Evolutionary conservation across 345 rosid species (phyloP).

Genomic region (Moricandia moricandioides): DNA sequence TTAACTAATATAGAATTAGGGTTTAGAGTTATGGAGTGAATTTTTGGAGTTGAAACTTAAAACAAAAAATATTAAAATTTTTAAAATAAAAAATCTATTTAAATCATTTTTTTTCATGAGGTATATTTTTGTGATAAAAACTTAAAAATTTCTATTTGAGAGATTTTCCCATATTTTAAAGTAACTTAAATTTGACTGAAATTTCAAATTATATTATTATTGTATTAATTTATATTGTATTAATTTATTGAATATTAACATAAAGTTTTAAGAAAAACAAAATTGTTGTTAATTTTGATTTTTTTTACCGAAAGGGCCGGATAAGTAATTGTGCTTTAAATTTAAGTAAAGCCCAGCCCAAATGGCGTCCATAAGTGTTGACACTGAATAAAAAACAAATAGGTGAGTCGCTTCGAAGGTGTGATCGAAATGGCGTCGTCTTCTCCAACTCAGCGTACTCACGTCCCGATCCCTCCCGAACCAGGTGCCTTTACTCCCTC

Average conservation of each 20-base stretch:
- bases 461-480: conserved; percentile 51
- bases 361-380: neutral
- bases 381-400: neutral
- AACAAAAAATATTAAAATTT: too few species aligned
- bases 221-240: too few species aligned
- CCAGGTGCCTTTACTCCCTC: conserved; percentile 32
- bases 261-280: neutral
- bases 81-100: too few species aligned
- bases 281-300: neutral
- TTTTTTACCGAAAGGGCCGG: neutral
- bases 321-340: neutral
- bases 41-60: too few species aligned
- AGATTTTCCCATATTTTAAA: too few species aligned
- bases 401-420: conserved; percentile 15
- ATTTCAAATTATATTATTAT: neutral
- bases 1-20: too few species aligned
- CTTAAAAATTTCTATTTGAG: too few species aligned
- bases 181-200: too few species aligned
- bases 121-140: too few species aligned
- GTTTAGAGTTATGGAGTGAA: too few species aligned
- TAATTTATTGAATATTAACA: too few species aligned
- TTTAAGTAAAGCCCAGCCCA: conserved; percentile 10
- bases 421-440: conserved; percentile 51
- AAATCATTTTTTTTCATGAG: too few species aligned
- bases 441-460: conserved; percentile 51